Percentiles rank a stretch among this genome's conserved stretches.
These are phyloP conservation scores for Linnemannia zychae DNA, from an alignment of 192 early-diverging fungal species.

Conservation along the genomic window DNA sequence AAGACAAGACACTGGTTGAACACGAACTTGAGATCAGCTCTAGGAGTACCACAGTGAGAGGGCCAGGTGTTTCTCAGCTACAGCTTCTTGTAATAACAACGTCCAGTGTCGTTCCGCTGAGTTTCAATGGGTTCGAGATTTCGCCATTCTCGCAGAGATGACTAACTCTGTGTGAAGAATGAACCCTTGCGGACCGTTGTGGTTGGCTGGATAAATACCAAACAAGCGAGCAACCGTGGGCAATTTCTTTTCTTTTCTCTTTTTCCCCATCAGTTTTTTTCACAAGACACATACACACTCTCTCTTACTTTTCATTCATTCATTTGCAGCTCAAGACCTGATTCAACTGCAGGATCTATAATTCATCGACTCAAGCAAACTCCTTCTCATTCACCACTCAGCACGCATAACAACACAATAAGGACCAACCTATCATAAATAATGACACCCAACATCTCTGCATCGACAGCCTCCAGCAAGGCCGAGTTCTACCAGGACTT, in stretches of 20 bases:
- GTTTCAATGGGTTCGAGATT: not conserved
- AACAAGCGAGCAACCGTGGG: not conserved
- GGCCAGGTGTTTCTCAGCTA: not conserved
- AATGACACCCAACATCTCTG: constrained; percentile 42
- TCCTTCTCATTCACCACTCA: not conserved
- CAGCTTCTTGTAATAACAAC: not conserved
- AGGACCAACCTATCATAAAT: not conserved
- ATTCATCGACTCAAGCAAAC: not conserved
- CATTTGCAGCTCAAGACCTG: not conserved
- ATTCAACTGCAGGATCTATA: not conserved
- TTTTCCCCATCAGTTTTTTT: not conserved
- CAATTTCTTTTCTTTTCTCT: not conserved
- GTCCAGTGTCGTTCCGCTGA: not conserved
- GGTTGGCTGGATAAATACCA: not conserved
- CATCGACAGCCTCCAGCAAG: constrained; percentile 60
- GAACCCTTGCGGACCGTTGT: not conserved
- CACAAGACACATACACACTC: too few species aligned
- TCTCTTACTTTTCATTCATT: not conserved
- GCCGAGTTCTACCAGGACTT: constrained; percentile 82
- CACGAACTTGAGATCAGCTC: not conserved
- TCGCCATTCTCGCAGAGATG: constrained; percentile 21
- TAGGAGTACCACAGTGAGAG: not conserved
- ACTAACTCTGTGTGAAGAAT: not conserved
- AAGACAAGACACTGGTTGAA: not conserved
- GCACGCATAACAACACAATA: not conserved